Conservation (phyloP, 2,329 filamentous ascomycete species). For the Alternaria longipes region DNA sequence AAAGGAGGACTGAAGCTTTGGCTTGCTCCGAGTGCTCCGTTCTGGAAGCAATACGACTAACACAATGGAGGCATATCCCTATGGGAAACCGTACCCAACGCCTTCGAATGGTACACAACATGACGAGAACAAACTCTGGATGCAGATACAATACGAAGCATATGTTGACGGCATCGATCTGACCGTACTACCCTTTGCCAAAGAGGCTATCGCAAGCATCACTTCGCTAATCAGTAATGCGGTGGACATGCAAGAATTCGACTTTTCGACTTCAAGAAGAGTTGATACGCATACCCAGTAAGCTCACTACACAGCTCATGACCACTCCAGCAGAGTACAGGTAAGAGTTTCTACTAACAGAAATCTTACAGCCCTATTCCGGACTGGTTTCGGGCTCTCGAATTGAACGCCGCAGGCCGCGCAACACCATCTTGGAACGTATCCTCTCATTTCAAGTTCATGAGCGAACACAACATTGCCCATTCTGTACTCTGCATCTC, state of each 20-base stretch:
- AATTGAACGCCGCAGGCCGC: constrained; percentile 46
- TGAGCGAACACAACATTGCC: constrained; percentile 39
- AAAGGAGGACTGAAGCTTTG: background rate
- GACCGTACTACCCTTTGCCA: constrained; percentile 39
- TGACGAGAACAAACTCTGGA: constrained; percentile 3
- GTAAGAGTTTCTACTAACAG: background rate
- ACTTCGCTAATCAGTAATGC: constrained; percentile 24
- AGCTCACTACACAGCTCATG: background rate
- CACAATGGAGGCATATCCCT: constrained; percentile 3
- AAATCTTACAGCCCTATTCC: constrained; percentile 36
- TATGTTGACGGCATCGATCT: constrained; percentile 37
- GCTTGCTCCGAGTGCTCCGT: background rate
- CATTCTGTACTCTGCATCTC: constrained; percentile 45
- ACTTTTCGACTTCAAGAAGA: constrained; percentile 31
- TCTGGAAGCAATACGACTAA: background rate
- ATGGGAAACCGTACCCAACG: constrained; percentile 1
- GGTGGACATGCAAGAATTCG: constrained; percentile 1
- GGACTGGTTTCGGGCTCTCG: constrained; percentile 45
- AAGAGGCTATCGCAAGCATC: constrained; percentile 43
- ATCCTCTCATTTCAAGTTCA: constrained; percentile 44
- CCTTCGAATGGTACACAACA: constrained; percentile 1
- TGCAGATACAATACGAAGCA: constrained; percentile 28
- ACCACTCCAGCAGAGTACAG: too few relatives aligned
- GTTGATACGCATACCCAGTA: constrained; percentile 50
- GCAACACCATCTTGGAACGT: constrained; percentile 45